Percentiles rank a stretch among this genome's conserved stretches.
These are phyloP conservation scores for Dipodascopsis uninucleata DNA, from an alignment of 805 yeast species.

Conservation along the genomic window DNA sequence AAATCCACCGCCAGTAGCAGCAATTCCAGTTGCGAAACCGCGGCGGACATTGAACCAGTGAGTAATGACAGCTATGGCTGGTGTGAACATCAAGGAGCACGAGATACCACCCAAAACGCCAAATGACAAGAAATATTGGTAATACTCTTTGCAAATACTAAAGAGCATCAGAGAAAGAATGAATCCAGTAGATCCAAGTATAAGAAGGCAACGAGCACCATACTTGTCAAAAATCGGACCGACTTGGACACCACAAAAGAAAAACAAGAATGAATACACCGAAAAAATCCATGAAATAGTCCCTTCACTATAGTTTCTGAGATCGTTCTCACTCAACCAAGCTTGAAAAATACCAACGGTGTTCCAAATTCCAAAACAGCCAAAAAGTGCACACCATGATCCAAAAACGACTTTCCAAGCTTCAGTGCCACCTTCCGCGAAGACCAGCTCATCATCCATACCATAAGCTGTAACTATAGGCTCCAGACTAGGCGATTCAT, in stretches of 20 bases:
- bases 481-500: too few species aligned
- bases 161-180: slow-evolving; percentile 51
- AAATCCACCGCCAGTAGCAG: slow-evolving; percentile 62
- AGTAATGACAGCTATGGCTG: slow-evolving; percentile 52
- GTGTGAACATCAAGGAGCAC: slow-evolving; percentile 45
- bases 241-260: slow-evolving; percentile 46
- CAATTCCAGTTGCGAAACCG: slow-evolving; percentile 59
- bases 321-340: slow-evolving; percentile 52
- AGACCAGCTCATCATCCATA: slow-evolving; percentile 30
- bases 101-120: slow-evolving; percentile 51
- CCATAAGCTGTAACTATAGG: slow-evolving; percentile 1
- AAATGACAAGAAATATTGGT: slow-evolving; percentile 58
- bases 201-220: slow-evolving; percentile 48
- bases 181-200: slow-evolving; percentile 45
- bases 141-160: slow-evolving; percentile 48
- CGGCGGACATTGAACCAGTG: slow-evolving; percentile 60
- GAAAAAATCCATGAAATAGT: slow-evolving; percentile 67
- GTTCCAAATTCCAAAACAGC: slow-evolving; percentile 63
- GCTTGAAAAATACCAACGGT: slow-evolving; percentile 61
- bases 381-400: slow-evolving; percentile 53
- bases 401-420: slow-evolving; percentile 58
- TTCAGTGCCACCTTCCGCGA: slow-evolving; percentile 52
- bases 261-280: slow-evolving; percentile 38
- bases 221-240: slow-evolving; percentile 59
- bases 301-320: slow-evolving; percentile 45